Base-by-base conservation (phyloP, 495 filamentous ascomycete species). In the Ascobolus immersus region DNA sequence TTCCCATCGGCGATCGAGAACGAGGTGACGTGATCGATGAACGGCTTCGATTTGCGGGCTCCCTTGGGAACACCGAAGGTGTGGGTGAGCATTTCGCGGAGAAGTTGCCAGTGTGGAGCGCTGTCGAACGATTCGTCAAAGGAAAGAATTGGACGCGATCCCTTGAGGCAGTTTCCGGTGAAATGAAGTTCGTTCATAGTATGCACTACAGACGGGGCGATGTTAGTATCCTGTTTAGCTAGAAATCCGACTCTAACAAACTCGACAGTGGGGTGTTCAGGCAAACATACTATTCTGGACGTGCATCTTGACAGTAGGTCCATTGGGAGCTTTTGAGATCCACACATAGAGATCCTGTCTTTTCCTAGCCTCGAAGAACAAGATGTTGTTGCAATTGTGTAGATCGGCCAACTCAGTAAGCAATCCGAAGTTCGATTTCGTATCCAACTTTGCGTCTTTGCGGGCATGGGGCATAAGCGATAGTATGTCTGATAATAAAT, bases 301-400 rank as follows among this genome's bases (percentile, higher is more conserved):
- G 41, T 82, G 73, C 42, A 78, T 58, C 58, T 92, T 93, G 40
- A 90, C 66, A 0, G 82, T 91, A 4, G 84, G 86, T 0, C 86
- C 86, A 49, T 99, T 99, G 6, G 86, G 86, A 2, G 80, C 73
- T 48, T 89, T 89, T 54, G 74, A 67, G 49, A 93, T 64, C 84
- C 84, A 92, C 28, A 84, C 62, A 51, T 92, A 96, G 21, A 89
- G 56, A 61, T 94, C 86, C 52, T 89, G 73, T 23, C 77, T 79
- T 55, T 94, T 96, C 39, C 80, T 61, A 34, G 81, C 86, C 57
- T 96, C 86, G 51, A 93, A 86, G 57, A 91, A 99, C 39, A 91
- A 63, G 33, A 94, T 71, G 53, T 93, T 86, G 57, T 99, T 99
- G 68, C 84, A 93, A 44, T 92, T 94, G 62, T 93, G 90, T 13